Percentiles rank a stretch among this genome's conserved stretches.
Evolutionary conservation across 371 early-diverging fungal genomes (phyloP).

Genomic region (Mortierella sp.): DNA sequence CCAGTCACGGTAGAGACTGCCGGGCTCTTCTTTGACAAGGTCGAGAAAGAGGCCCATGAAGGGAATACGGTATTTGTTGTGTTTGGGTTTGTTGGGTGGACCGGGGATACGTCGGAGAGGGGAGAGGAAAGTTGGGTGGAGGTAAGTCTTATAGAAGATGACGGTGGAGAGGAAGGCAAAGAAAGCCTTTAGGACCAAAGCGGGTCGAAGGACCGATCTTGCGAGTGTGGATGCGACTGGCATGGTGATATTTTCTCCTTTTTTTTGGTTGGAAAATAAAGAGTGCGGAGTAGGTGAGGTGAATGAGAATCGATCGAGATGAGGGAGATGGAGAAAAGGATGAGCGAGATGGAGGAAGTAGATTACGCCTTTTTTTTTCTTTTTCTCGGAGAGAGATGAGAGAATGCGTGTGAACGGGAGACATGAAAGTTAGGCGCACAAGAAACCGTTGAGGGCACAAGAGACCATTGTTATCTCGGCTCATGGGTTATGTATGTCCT

Average conservation of each 20-base stretch:
- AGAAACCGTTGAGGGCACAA: no score
- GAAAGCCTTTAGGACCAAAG: background rate
- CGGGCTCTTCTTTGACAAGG: constrained; percentile 66
- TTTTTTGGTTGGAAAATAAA: background rate
- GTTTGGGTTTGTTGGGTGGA: constrained; percentile 61
- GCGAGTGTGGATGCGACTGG: background rate
- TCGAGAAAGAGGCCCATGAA: constrained; percentile 67
- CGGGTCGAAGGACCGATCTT: background rate
- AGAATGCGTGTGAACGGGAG: no score
- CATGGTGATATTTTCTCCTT: background rate
- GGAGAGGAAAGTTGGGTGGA: constrained; percentile 62
- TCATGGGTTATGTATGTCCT: no score
- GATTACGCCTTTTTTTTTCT: no score
- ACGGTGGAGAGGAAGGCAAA: constrained; percentile 20
- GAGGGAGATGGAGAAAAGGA: background rate
- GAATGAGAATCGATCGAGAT: background rate
- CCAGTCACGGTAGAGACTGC: constrained; percentile 67
- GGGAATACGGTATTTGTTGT: constrained; percentile 60
- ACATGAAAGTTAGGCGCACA: no score
- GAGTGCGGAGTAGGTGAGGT: background rate
- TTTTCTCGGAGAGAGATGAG: background rate
- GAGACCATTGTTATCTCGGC: no score
- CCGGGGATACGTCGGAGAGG: constrained; percentile 70
- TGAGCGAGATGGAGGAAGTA: no score
- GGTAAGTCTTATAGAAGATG: constrained; percentile 40